These are phyloP conservation scores for Blastobotrys chiropterorum DNA, from an alignment of 805 yeast species.

Conservation along the genomic window DNA sequence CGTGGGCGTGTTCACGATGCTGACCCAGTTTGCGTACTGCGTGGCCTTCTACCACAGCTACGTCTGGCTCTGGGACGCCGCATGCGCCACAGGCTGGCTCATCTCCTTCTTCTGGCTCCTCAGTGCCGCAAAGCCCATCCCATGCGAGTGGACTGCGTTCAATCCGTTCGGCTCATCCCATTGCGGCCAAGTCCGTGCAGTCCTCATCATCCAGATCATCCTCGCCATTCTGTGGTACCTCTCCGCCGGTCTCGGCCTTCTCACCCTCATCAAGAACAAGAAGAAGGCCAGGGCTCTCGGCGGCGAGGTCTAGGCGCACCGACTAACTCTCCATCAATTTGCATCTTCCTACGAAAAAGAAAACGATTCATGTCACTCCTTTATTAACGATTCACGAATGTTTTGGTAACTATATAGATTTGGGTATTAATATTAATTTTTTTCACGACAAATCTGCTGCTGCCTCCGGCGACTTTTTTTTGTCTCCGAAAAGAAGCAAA, in stretches of 20 bases:
- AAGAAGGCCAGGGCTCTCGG: constrained; percentile 2
- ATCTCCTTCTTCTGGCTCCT: constrained; percentile 22
- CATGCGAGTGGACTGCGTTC: constrained; percentile 24
- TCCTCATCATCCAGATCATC: constrained; percentile 22
- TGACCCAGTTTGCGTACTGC: constrained; percentile 27
- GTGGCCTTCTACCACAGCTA: constrained; percentile 18
- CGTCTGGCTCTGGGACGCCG: constrained; percentile 23
- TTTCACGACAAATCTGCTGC: too few species aligned
- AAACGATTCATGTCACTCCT: constrained; percentile 6
- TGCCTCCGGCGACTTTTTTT: too few species aligned
- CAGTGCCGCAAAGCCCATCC: constrained; percentile 20
- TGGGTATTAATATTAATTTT: background rate
- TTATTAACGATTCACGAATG: constrained; percentile 8
- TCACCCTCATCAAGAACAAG: constrained; percentile 8
- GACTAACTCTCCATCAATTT: background rate
- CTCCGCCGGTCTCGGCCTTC: constrained; percentile 21
- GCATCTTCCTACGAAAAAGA: background rate
- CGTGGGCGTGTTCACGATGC: constrained; percentile 19
- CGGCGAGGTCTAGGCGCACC: background rate
- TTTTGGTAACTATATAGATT: background rate
- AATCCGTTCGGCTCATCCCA: constrained; percentile 24
- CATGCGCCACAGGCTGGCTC: constrained; percentile 20
- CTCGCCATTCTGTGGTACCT: constrained; percentile 23
- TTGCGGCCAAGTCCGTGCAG: constrained; percentile 25
- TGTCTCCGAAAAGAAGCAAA: too few species aligned